phyloP scores from a whole-genome alignment of 179 eudicot species.

The Drosera spatulata region DNA sequence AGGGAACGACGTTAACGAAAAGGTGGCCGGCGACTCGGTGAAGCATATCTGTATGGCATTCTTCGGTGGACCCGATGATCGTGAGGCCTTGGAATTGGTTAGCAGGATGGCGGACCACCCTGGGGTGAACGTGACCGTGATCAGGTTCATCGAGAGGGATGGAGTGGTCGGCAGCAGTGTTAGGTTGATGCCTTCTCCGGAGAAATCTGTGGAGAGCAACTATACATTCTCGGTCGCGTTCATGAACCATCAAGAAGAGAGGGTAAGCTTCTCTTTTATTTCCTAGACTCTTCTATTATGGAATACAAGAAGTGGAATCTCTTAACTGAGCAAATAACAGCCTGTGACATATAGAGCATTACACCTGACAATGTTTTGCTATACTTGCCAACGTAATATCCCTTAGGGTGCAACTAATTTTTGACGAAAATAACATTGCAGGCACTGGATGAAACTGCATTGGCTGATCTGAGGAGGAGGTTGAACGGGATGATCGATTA shows the following conservation, averaged over 20 bases:
- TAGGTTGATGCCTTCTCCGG: slow-evolving; percentile 29
- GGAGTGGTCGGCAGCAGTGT: slow-evolving; percentile 9
- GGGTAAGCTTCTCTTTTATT: slow-evolving; percentile 15
- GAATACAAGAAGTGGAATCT: too few relatives aligned
- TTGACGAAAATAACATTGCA: neutral
- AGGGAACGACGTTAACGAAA: slow-evolving; percentile 6
- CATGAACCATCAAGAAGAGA: slow-evolving; percentile 30
- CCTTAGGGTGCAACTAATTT: too few relatives aligned
- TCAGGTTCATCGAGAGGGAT: slow-evolving; percentile 26
- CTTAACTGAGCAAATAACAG: too few relatives aligned
- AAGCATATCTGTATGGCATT: slow-evolving; percentile 42
- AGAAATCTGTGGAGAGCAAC: slow-evolving; percentile 26
- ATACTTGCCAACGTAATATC: neutral
- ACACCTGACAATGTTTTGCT: neutral
- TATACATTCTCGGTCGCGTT: slow-evolving; percentile 37
- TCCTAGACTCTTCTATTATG: neutral
- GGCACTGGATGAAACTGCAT: slow-evolving; percentile 36
- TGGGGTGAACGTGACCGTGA: slow-evolving; percentile 31
- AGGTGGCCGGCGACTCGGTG: neutral
- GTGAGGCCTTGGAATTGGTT: slow-evolving; percentile 54
- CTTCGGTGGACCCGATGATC: slow-evolving; percentile 71
- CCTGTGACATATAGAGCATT: too few relatives aligned
- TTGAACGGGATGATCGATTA: slow-evolving; percentile 28
- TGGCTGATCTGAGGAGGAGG: slow-evolving; percentile 28
- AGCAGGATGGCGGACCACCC: slow-evolving; percentile 74